These are phyloP conservation scores for Acer saccharum DNA, from an alignment of 345 rosid species.

Conservation along the genomic window DNA sequence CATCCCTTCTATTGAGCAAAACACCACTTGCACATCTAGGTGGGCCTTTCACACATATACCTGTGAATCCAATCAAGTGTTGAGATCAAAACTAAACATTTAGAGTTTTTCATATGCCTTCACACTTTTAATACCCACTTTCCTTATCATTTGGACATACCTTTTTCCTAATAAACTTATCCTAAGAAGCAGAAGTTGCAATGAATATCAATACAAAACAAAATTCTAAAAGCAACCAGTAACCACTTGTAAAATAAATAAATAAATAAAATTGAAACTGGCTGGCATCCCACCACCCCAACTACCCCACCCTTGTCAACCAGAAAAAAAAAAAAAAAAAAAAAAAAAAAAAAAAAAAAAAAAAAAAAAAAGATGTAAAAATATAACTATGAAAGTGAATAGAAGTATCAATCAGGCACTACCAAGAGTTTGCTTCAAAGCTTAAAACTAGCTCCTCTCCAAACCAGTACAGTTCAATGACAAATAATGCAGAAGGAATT, in stretches of 20 bases:
- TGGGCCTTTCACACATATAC: not conserved
- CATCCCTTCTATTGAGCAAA: not conserved
- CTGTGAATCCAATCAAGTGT: not conserved
- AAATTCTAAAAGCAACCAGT: not conserved
- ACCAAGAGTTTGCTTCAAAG: not conserved
- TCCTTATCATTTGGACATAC: not conserved
- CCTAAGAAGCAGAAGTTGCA: not conserved
- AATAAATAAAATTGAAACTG: not conserved
- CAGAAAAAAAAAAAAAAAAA: not conserved
- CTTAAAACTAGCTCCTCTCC: not conserved
- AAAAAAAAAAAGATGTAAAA: too few species aligned
- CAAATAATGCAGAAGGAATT: not conserved
- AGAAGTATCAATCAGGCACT: not conserved
- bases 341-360: too few species aligned
- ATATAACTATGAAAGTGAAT: not conserved
- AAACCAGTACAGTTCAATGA: slow-evolving; percentile 9
- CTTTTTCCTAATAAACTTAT: not conserved
- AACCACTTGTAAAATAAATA: not conserved
- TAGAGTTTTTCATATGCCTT: not conserved
- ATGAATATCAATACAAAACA: not conserved
- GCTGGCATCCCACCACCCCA: not conserved
- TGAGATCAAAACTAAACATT: not conserved
- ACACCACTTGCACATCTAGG: not conserved
- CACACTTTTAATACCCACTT: not conserved
- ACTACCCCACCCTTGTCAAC: not conserved